These are phyloP conservation scores for Candida freyschussii DNA, from an alignment of 1,139 yeast species.

Conservation along the genomic window DNA sequence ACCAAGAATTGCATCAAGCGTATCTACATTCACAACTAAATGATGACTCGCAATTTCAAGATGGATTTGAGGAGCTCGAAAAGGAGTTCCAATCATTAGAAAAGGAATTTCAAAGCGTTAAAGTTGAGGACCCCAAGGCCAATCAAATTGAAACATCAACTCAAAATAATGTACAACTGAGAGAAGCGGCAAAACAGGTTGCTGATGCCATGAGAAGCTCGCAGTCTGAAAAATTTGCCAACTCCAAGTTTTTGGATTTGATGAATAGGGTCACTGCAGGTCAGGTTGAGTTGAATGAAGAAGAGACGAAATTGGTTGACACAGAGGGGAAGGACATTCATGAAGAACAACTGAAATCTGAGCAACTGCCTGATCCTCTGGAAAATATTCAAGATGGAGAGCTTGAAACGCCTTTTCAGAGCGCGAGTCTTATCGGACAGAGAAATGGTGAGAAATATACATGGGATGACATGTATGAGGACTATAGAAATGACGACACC, in stretches of 20 bases:
- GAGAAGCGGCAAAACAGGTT: slow-evolving; percentile 27
- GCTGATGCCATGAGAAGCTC: slow-evolving; percentile 23
- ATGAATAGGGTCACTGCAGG: slow-evolving; percentile 27
- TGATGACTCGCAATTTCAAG: slow-evolving; percentile 5
- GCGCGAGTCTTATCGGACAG: slow-evolving; percentile 19
- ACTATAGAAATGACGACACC: slow-evolving; percentile 26
- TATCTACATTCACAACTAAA: slow-evolving; percentile 8
- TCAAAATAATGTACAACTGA: slow-evolving; percentile 14
- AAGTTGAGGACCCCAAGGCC: slow-evolving; percentile 7
- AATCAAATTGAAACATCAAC: slow-evolving; percentile 3
- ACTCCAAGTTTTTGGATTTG: slow-evolving; percentile 26
- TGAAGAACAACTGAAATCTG: slow-evolving; percentile 6
- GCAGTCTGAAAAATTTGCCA: slow-evolving; percentile 22
- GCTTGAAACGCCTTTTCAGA: slow-evolving; percentile 20
- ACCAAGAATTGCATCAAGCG: slow-evolving; percentile 18
- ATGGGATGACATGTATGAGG: slow-evolving; percentile 28
- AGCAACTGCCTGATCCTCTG: slow-evolving; percentile 26
- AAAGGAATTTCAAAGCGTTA: slow-evolving; percentile 11
- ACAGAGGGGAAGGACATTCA: slow-evolving; percentile 31
- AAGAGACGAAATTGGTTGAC: slow-evolving; percentile 26
- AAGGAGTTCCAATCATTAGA: slow-evolving; percentile 13
- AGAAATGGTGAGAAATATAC: slow-evolving; percentile 17
- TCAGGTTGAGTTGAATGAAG: slow-evolving; percentile 23
- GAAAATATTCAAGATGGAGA: slow-evolving; percentile 20
- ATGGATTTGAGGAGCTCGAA: slow-evolving; percentile 13